These are phyloP conservation scores for Xylaria palmicola DNA, from an alignment of 495 filamentous ascomycete species.

Conservation along the genomic window DNA sequence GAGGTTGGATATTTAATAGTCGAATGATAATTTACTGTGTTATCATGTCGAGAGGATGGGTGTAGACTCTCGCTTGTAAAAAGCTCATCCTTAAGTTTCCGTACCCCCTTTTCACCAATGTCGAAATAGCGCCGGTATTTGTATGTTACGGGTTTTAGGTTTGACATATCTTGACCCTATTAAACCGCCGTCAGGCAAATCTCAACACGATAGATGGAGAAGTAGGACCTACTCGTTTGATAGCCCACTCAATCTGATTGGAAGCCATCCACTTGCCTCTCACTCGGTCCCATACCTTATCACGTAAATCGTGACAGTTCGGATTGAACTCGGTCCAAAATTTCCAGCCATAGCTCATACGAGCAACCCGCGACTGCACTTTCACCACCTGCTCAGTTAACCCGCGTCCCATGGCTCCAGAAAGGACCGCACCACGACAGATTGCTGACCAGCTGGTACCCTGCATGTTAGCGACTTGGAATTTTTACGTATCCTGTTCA, in stretches of 20 bases:
- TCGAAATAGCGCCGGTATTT: not conserved
- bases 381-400: not conserved
- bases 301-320: not conserved
- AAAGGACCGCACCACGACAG: not conserved
- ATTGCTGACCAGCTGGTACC: not conserved
- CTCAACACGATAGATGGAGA: not conserved
- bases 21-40: not conserved
- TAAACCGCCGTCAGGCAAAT: not conserved
- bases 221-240: not conserved
- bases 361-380: not conserved
- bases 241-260: not conserved
- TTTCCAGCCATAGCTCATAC: not conserved
- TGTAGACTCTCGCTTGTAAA: not conserved
- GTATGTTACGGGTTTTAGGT: not conserved
- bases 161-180: constrained; percentile 1
- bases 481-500: not conserved
- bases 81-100: not conserved
- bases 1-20: not conserved
- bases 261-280: not conserved
- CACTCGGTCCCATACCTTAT: not conserved
- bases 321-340: fast-evolving
- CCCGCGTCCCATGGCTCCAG: not conserved
- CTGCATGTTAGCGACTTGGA: not conserved
- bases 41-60: not conserved
- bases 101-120: not conserved